These are phyloP conservation scores for Phytophthora pluvialis DNA, from an alignment of 352 stramenopile genomes.

Conservation along the genomic window DNA sequence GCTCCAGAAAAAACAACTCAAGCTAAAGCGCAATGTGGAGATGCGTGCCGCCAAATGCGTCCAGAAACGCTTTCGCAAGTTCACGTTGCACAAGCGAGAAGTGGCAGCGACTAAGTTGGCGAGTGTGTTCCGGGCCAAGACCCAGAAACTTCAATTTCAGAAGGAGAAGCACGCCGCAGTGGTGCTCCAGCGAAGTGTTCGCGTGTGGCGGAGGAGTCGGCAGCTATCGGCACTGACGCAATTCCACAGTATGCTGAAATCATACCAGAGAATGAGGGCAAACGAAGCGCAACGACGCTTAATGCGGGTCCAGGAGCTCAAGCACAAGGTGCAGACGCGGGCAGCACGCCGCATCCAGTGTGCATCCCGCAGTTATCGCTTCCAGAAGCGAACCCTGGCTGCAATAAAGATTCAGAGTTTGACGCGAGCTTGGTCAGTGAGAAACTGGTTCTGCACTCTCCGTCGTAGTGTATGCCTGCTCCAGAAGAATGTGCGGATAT, in stretches of 20 bases:
- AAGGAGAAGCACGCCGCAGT: slow-evolving; percentile 28
- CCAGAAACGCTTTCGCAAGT: slow-evolving; percentile 39
- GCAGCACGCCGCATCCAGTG: slow-evolving; percentile 28
- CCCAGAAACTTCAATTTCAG: slow-evolving; percentile 31
- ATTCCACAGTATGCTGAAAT: slow-evolving; percentile 49
- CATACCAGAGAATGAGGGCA: slow-evolving; percentile 41
- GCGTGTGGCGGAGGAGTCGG: slow-evolving; percentile 42
- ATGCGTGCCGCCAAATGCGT: slow-evolving; percentile 37
- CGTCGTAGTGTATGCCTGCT: slow-evolving; percentile 29
- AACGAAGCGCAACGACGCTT: slow-evolving; percentile 28
- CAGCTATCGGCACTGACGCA: slow-evolving; percentile 40
- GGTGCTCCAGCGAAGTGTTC: slow-evolving; percentile 49
- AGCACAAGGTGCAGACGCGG: slow-evolving; percentile 30
- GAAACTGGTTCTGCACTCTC: slow-evolving; percentile 22
- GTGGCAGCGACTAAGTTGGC: slow-evolving; percentile 43
- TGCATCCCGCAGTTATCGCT: slow-evolving; percentile 22
- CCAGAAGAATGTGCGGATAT: slow-evolving; percentile 48
- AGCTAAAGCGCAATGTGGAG: slow-evolving; percentile 39
- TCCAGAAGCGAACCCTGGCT: slow-evolving; percentile 30
- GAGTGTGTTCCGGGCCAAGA: slow-evolving; percentile 33
- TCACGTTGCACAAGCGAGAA: slow-evolving; percentile 24
- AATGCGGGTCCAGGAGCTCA: slow-evolving; percentile 20
- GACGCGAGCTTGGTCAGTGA: slow-evolving; percentile 25
- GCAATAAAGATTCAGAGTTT: slow-evolving; percentile 45
- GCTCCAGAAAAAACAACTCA: slow-evolving; percentile 20